phyloP scores from a whole-genome alignment of 2,329 filamentous ascomycete species.

The Colletotrichum cuscutae region DNA sequence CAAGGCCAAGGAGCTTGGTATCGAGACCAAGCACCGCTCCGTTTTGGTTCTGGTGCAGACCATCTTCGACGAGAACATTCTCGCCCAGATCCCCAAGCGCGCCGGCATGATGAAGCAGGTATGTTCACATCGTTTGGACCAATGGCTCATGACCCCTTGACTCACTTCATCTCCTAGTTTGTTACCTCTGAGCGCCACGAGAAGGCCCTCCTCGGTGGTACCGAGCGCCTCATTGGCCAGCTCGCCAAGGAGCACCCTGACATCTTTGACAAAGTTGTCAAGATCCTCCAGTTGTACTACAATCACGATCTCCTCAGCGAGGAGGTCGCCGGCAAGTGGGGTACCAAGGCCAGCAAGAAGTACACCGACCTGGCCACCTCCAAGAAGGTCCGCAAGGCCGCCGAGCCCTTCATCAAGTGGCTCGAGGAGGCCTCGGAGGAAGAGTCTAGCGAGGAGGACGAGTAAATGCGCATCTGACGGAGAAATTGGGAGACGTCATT shows the following conservation, averaged over 20 bases:
- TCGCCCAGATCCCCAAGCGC: slow-evolving; percentile 86
- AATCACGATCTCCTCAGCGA: slow-evolving; percentile 89
- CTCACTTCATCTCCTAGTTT: slow-evolving; percentile 62
- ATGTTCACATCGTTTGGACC: slow-evolving; percentile 42
- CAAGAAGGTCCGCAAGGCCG: slow-evolving; percentile 69
- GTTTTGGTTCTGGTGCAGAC: slow-evolving; percentile 92
- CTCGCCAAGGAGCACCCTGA: slow-evolving; percentile 82
- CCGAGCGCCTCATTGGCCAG: slow-evolving; percentile 85
- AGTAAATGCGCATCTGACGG: slow-evolving; percentile 40
- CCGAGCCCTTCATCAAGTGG: slow-evolving; percentile 94
- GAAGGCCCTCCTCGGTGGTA: slow-evolving; percentile 94
- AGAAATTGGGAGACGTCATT: background rate
- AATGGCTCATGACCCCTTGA: background rate
- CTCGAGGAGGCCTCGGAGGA: slow-evolving; percentile 87
- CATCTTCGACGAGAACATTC: slow-evolving; percentile 90
- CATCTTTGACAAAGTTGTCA: slow-evolving; percentile 79
- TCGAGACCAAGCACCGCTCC: slow-evolving; percentile 94
- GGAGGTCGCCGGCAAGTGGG: slow-evolving; percentile 91
- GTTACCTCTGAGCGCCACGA: slow-evolving; percentile 92
- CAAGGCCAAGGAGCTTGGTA: slow-evolving; percentile 96
- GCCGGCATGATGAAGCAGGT: slow-evolving; percentile 90
- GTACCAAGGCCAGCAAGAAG: slow-evolving; percentile 96
- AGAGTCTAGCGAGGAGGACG: slow-evolving; percentile 71
- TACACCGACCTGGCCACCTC: slow-evolving; percentile 63
- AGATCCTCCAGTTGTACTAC: slow-evolving; percentile 90